phyloP scores from a whole-genome alignment of 495 filamentous ascomycete genomes.

The Aspergillus panamensis region DNA sequence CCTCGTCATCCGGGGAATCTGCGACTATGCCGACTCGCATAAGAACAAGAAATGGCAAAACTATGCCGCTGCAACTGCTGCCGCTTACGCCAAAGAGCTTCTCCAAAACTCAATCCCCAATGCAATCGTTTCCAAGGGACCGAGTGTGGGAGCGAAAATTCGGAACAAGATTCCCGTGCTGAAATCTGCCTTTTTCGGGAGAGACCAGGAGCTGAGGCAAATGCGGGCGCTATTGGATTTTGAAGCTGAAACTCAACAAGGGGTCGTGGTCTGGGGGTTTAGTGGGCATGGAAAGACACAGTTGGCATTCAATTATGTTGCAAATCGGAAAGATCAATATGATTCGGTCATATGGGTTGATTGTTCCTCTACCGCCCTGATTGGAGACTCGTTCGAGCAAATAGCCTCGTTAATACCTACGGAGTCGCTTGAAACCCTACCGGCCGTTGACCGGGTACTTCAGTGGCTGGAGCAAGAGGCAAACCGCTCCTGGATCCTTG shows the following conservation, averaged over 20 bases:
- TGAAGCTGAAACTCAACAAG: background rate
- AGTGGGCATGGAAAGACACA: slow-evolving; percentile 13
- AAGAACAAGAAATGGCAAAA: slow-evolving; percentile 36
- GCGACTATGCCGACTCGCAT: slow-evolving; percentile 36
- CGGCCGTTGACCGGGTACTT: background rate
- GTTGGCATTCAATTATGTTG: background rate
- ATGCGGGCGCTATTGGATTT: background rate
- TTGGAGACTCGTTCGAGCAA: background rate
- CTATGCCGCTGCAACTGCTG: slow-evolving; percentile 24
- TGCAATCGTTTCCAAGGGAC: background rate
- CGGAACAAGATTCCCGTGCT: background rate
- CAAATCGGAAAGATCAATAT: background rate
- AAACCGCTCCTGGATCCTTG: slow-evolving; percentile 5
- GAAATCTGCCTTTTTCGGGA: slow-evolving; percentile 3
- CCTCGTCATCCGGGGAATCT: slow-evolving; percentile 33
- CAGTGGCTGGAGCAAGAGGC: slow-evolving; percentile 1
- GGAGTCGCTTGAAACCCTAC: background rate
- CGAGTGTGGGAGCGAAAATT: background rate
- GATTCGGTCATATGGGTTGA: slow-evolving; percentile 2
- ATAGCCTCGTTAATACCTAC: background rate
- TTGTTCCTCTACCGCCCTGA: background rate
- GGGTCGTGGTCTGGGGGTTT: background rate
- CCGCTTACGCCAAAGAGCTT: slow-evolving; percentile 30
- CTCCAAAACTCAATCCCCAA: slow-evolving; percentile 6
- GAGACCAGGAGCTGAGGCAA: background rate